Percentiles rank a stretch among this genome's conserved stretches.
Conservation (phyloP, 2,329 filamentous ascomycete species). For the Ascochyta koolunga region DNA sequence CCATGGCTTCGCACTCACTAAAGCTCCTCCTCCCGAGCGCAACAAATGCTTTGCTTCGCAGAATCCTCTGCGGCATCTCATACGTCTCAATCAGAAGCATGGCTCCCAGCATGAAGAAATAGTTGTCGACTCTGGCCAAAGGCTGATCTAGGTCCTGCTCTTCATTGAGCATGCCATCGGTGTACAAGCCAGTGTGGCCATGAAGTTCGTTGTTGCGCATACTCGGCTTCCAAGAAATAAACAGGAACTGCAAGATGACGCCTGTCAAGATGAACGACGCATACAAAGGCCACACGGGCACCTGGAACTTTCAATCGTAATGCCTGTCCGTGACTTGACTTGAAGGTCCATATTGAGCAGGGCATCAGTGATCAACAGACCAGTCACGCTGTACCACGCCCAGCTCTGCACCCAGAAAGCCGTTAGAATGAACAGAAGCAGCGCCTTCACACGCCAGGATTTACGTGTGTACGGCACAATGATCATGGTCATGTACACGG, state of each 20-base stretch:
- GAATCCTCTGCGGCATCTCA: constrained; percentile 43
- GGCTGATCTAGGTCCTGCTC: constrained; percentile 43
- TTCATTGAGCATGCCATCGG: constrained; percentile 45
- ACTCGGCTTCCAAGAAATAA: constrained; percentile 49
- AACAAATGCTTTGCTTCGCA: constrained; percentile 45
- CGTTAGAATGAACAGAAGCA: constrained; percentile 50
- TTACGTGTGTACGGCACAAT: constrained; percentile 53
- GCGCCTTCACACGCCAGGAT: constrained; percentile 50
- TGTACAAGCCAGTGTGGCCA: constrained; percentile 52
- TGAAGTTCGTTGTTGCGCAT: constrained; percentile 47
- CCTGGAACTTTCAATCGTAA: constrained; percentile 17
- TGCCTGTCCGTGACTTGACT: constrained; percentile 23
- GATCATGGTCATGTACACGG: constrained; percentile 57
- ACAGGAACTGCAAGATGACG: constrained; percentile 51
- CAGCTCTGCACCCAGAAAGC: constrained; percentile 57
- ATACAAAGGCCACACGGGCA: constrained; percentile 43
- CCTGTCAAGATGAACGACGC: constrained; percentile 43
- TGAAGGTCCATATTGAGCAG: constrained; percentile 52
- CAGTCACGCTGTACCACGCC: constrained; percentile 55
- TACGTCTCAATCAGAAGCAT: constrained; percentile 51
- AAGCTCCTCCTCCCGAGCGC: constrained; percentile 52
- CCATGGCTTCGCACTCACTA: constrained; percentile 43
- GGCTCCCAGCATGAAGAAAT: constrained; percentile 52
- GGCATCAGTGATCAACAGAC: constrained; percentile 56
- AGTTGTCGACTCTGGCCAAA: constrained; percentile 52